phyloP scores from a whole-genome alignment of 108 stramenopile species.

The Mayamaea pseudoterrestris region DNA sequence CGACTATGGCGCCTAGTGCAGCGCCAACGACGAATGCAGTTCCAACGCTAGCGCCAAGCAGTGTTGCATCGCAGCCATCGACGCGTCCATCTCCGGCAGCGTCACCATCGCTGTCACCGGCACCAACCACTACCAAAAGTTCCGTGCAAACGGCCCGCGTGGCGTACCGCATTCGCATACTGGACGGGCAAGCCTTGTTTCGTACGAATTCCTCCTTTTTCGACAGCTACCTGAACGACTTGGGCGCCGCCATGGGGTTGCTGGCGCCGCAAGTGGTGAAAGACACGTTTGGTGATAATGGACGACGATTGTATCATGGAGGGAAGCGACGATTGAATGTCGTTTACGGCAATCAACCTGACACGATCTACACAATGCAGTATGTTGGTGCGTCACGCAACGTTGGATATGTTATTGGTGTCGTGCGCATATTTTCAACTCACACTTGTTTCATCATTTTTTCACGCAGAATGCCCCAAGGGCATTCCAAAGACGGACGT shows the following conservation, averaged over 20 bases:
- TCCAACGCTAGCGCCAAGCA: background rate
- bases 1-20: slow-evolving; percentile 5
- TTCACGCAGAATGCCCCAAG: slow-evolving; percentile 4
- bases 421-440: background rate
- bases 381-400: no score
- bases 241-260: slow-evolving; percentile 18
- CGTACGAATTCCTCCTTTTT: background rate
- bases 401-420: no score
- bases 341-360: background rate
- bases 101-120: slow-evolving; percentile 1
- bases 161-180: slow-evolving; percentile 4
- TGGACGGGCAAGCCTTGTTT: slow-evolving; percentile 2
- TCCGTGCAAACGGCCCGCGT: background rate
- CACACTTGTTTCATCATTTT: background rate
- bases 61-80: background rate
- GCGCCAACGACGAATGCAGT: slow-evolving; percentile 1
- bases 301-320: background rate
- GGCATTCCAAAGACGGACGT: background rate
- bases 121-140: background rate
- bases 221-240: slow-evolving; percentile 1
- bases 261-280: slow-evolving; percentile 12
- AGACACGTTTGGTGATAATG: slow-evolving; percentile 3
- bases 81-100: slow-evolving; percentile 10
- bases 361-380: background rate
- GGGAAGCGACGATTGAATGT: background rate